Evolutionary conservation across 352 stramenopile genomes (phyloP).

Genomic region (Peronospora destructor): DNA sequence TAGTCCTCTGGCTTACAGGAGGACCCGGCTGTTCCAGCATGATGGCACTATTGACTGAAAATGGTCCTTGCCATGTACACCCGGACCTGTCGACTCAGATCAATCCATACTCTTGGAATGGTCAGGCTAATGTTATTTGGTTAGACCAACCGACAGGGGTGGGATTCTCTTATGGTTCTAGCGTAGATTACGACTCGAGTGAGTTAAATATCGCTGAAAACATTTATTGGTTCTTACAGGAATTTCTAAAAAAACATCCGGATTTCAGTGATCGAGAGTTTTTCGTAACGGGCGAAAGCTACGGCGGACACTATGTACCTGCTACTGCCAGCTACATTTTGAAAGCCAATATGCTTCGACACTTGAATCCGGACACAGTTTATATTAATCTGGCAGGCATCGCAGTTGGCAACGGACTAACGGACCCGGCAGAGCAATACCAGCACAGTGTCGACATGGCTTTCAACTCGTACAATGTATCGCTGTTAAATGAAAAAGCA

Average conservation of each 20-base stretch:
- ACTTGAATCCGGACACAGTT: constrained; percentile 15
- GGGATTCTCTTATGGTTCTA: constrained; percentile 54
- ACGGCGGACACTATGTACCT: constrained; percentile 62
- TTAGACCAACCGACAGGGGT: constrained; percentile 61
- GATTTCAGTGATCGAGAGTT: constrained; percentile 41
- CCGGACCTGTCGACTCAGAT: constrained; percentile 34
- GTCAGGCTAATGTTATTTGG: constrained; percentile 63
- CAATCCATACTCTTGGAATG: constrained; percentile 62
- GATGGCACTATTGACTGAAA: constrained; percentile 48
- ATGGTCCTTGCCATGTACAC: constrained; percentile 53
- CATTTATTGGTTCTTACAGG: constrained; percentile 68
- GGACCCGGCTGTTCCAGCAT: constrained; percentile 59
- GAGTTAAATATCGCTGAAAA: constrained; percentile 55
- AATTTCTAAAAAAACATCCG: constrained; percentile 51
- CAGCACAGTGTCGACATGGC: constrained; percentile 63
- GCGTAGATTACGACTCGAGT: constrained; percentile 36
- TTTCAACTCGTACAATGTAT: constrained; percentile 66
- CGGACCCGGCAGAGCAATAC: constrained; percentile 59
- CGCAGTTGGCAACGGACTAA: constrained; percentile 69
- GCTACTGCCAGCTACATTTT: constrained; percentile 47
- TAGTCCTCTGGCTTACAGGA: constrained; percentile 64
- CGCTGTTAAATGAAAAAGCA: constrained; percentile 36
- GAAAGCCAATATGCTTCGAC: constrained; percentile 32
- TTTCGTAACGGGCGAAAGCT: constrained; percentile 64
- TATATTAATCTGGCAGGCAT: constrained; percentile 52